Evolutionary conservation across 345 rosid species (phyloP).

Genomic region (Hypericum androsaemum): DNA sequence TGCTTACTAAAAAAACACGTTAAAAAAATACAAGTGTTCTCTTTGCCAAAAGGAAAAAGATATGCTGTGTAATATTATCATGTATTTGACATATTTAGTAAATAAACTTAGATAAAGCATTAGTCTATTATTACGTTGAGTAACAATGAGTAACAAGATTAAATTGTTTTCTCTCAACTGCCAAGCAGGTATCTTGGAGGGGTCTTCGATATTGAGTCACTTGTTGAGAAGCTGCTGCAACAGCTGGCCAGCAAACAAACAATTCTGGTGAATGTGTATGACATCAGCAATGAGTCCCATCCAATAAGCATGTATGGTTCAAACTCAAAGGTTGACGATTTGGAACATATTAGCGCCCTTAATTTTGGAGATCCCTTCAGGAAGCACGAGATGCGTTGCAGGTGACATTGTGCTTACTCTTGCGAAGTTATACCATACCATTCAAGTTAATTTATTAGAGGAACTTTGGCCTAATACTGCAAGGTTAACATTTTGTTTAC

Average conservation of each 20-base stretch:
- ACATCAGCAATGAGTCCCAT: conserved; percentile 49
- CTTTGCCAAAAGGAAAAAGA: too few species aligned
- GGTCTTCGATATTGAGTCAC: conserved; percentile 76
- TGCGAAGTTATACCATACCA: too few species aligned
- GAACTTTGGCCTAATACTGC: background rate
- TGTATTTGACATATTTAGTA: too few species aligned
- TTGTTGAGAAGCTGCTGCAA: conserved; percentile 88
- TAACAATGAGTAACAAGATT: conserved; percentile 2
- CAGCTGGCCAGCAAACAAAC: conserved; percentile 95
- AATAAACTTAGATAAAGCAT: too few species aligned
- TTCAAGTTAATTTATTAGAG: too few species aligned
- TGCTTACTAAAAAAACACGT: too few species aligned
- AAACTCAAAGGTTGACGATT: conserved; percentile 40
- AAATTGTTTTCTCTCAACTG: conserved; percentile 11
- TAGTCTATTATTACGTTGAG: too few species aligned
- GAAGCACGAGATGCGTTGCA: conserved; percentile 97
- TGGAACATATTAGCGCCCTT: conserved; percentile 58
- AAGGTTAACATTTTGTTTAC: too few species aligned
- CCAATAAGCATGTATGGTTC: conserved; percentile 97
- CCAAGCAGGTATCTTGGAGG: conserved; percentile 83
- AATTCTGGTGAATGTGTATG: conserved; percentile 83
- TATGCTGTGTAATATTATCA: too few species aligned
- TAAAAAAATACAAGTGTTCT: background rate
- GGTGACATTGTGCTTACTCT: conserved; percentile 34
- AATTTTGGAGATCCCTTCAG: conserved; percentile 92